phyloP scores from a whole-genome alignment of 371 early-diverging fungal genomes.

The Apophysomyces ossiformis region DNA sequence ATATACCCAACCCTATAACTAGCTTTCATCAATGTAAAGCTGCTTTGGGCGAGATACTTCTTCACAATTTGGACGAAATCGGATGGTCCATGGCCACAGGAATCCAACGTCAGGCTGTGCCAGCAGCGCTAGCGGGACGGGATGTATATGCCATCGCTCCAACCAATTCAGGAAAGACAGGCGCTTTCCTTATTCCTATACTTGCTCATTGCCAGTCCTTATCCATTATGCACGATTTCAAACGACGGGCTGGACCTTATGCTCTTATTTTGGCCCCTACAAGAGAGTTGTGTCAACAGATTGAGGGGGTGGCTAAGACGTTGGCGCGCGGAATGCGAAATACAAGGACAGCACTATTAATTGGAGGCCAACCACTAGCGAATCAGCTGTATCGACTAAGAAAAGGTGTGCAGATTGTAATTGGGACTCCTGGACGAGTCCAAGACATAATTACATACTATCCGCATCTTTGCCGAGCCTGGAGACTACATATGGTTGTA shows the following conservation, averaged over 20 bases:
- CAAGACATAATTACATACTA: slow-evolving; percentile 52
- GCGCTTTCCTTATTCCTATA: slow-evolving; percentile 56
- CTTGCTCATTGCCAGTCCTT: slow-evolving; percentile 57
- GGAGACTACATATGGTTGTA: slow-evolving; percentile 57
- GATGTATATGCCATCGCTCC: slow-evolving; percentile 74
- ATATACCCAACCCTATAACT: slow-evolving; percentile 53
- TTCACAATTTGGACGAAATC: slow-evolving; percentile 40
- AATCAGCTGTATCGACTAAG: slow-evolving; percentile 58
- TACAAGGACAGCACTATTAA: slow-evolving; percentile 59
- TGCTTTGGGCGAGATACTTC: slow-evolving; percentile 39
- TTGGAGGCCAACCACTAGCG: slow-evolving; percentile 60
- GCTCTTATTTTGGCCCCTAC: slow-evolving; percentile 65
- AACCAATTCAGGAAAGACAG: slow-evolving; percentile 71
- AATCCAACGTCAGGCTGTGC: slow-evolving; percentile 73
- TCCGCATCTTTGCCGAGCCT: slow-evolving; percentile 43
- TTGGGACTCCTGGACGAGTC: slow-evolving; percentile 68
- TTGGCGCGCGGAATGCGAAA: slow-evolving; percentile 52
- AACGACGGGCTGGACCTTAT: slow-evolving; percentile 53
- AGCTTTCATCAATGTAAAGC: slow-evolving; percentile 52
- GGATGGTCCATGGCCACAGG: slow-evolving; percentile 56
- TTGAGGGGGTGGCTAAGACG: slow-evolving; percentile 49
- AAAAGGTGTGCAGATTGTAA: slow-evolving; percentile 60
- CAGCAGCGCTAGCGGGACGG: slow-evolving; percentile 66
- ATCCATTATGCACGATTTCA: slow-evolving; percentile 36
- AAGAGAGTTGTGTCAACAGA: slow-evolving; percentile 58